Base-by-base conservation (phyloP, 108 stramenopile species). In the Skeletonema potamos region DNA sequence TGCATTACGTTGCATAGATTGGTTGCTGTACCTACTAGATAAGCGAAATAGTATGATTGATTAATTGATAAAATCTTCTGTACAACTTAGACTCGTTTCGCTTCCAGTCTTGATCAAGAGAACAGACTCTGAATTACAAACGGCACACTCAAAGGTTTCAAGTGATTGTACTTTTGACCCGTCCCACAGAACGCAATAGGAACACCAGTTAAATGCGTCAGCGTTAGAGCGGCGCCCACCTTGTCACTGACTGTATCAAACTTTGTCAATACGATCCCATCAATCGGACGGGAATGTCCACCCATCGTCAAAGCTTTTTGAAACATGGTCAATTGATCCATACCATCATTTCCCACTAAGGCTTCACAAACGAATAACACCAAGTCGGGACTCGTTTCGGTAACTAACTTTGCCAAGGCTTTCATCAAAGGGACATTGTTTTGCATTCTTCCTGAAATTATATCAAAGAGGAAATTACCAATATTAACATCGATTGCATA, bases 221-320 rank as follows among this genome's bases (percentile, higher is more conserved):
- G 85, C 20, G 94, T 94, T 72, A 98, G 65, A 6, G 97, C 97
- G 1, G 97, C 97, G 0, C 98, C 98, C 18, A 99, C 97, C 90
- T 99, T 99, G 66, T 96, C 97, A 57, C 91, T 92, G n/a, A 99
- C 96, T 1, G 98, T 98, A 84, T 98, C 98, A 68, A 98, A 97
- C 72, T 99, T 99, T 27, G 98, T 98, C 68, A 99, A 74, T 18
- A 99, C 82, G 51, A 98, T 91, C 17, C 96, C 98, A 84, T 98
- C 95, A 64, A 98, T 94, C 56, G 87, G 82, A 56, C 91, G 93
- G 9, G 75, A 60, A 17, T 87, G 79, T 27, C 77, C 82, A 37
- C 90, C 72, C 64, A 79, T 83, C 6, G 79, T 80, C 28, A 98
- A 82, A 10, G 97, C 97, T 81, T 93, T 83, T 79, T 96, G 77